Conservation (phyloP, 2,329 filamentous ascomycete genomes). For the Trichophyton schoenleinii region DNA sequence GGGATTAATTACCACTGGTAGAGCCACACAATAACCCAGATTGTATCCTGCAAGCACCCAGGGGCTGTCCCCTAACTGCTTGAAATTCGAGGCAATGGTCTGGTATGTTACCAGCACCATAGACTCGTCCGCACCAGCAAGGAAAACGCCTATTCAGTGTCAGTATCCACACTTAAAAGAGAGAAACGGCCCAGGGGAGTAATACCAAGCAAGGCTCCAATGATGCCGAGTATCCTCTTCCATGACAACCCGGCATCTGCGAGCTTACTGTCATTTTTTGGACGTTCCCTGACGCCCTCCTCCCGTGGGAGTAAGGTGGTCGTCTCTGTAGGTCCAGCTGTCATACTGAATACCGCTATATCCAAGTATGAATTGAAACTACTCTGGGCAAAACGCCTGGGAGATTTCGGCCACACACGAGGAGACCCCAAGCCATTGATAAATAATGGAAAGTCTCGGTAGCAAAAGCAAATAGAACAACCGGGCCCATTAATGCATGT, state of each 20-base stretch:
- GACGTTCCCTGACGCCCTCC: not conserved
- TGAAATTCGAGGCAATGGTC: not conserved
- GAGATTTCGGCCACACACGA: not conserved
- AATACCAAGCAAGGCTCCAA: not conserved
- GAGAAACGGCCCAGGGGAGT: not conserved
- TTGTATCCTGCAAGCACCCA: slow-evolving; percentile 1
- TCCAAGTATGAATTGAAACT: not conserved
- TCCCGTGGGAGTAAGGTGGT: not conserved
- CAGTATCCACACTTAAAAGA: not conserved
- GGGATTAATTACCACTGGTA: not conserved
- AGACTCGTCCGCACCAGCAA: slow-evolving; percentile 3
- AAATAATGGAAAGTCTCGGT: not conserved
- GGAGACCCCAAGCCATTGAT: not conserved
- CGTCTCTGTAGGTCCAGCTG: not conserved
- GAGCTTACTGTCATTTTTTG: not conserved
- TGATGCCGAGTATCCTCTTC: not conserved
- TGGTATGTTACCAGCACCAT: slow-evolving; percentile 4
- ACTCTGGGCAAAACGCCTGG: not conserved
- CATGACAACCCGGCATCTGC: not conserved
- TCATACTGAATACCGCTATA: not conserved
- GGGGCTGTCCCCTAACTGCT: not conserved
- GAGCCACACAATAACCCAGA: not conserved
- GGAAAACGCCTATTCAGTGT: not conserved
- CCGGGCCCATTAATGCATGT: not conserved
- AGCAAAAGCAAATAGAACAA: not conserved